Conservation (phyloP, 306 rosid species). For the Begonia fuchsioides region DNA sequence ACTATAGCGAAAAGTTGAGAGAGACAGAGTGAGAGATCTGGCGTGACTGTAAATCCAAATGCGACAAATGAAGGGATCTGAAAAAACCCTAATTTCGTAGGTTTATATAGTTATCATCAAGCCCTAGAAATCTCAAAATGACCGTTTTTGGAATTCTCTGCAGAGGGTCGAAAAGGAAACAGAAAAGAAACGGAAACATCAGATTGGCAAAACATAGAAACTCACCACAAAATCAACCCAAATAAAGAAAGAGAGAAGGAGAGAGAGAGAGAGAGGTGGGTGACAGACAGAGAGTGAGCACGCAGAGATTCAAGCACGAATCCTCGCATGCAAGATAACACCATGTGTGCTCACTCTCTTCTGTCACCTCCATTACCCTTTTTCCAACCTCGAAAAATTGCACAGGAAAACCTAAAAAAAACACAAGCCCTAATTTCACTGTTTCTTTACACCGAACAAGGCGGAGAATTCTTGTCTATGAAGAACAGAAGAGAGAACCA, state of each 20-base stretch:
- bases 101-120: too few species aligned
- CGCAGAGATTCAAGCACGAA: slow-evolving; percentile 45
- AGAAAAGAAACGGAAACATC: too few species aligned
- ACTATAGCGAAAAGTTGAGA: too few species aligned
- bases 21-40: too few species aligned
- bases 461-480: slow-evolving; percentile 9
- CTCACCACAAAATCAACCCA: background rate
- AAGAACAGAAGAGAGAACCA: slow-evolving; percentile 10
- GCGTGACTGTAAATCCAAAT: too few species aligned
- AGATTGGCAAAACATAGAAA: too few species aligned
- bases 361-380: slow-evolving; percentile 10
- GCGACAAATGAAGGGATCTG: too few species aligned
- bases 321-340: slow-evolving; percentile 4
- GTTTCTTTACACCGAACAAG: too few species aligned
- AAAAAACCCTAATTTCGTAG: too few species aligned
- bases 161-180: too few species aligned
- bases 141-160: too few species aligned
- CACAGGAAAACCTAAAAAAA: background rate
- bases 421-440: slow-evolving; percentile 2
- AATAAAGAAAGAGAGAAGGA: slow-evolving; percentile 1
- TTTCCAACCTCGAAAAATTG: background rate
- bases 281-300: slow-evolving; percentile 96
- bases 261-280: slow-evolving; percentile 26
- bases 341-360: slow-evolving; percentile 16
- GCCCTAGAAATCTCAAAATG: too few species aligned